These are phyloP conservation scores for Sclerotinia nivalis DNA, from an alignment of 2,329 filamentous ascomycete genomes.

Conservation along the genomic window DNA sequence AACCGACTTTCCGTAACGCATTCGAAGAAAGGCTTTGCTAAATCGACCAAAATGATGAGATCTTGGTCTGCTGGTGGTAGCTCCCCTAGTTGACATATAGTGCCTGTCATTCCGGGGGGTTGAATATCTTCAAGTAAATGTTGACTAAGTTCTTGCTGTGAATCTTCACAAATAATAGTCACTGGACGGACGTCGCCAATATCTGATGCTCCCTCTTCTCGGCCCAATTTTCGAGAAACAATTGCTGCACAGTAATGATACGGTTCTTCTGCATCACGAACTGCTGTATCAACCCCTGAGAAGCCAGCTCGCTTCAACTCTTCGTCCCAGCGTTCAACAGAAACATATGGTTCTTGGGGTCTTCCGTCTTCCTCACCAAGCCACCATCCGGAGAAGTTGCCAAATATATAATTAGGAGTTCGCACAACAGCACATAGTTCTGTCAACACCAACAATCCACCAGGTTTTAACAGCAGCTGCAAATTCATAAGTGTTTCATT, in stretches of 20 bases:
- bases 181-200: too few species aligned
- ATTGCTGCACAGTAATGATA: constrained; percentile 11
- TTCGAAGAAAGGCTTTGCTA: too few species aligned
- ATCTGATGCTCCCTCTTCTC: too few species aligned
- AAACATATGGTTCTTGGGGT: constrained; percentile 35
- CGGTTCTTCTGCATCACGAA: constrained; percentile 32
- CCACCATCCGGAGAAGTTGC: constrained; percentile 30
- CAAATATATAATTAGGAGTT: constrained; percentile 4
- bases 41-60: too few species aligned
- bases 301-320: constrained; percentile 41
- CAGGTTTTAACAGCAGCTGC: constrained; percentile 28
- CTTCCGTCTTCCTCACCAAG: constrained; percentile 34
- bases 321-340: constrained; percentile 35
- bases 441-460: constrained; percentile 28
- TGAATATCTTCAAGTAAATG: too few species aligned
- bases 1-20: too few species aligned
- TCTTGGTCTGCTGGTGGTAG: too few species aligned
- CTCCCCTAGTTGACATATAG: too few species aligned
- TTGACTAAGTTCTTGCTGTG: too few species aligned
- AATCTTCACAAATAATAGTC: too few species aligned
- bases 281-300: constrained; percentile 35
- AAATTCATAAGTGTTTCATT: constrained; percentile 28
- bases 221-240: too few species aligned
- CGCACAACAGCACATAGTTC: constrained; percentile 25
- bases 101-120: too few species aligned